Evolutionary conservation across 2,329 filamentous ascomycete species (phyloP).

Genomic region (Leptographium procerum): DNA sequence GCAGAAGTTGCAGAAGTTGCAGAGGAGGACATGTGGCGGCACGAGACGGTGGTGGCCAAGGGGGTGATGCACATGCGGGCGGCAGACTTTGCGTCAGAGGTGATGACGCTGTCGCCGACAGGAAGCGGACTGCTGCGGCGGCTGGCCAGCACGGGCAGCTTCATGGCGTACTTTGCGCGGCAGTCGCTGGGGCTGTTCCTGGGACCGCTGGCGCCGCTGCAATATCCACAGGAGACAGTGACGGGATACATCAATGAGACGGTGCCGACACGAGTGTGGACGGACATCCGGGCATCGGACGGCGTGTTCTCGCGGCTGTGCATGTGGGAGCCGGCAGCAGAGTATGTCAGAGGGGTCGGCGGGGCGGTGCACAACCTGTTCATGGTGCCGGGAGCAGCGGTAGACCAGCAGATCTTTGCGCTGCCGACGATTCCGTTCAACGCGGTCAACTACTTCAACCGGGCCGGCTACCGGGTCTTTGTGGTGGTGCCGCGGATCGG

Average conservation of each 20-base stretch:
- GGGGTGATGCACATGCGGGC: conserved; percentile 47
- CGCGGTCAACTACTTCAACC: conserved; percentile 50
- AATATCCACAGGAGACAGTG: conserved; percentile 38
- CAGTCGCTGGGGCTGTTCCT: conserved; percentile 42
- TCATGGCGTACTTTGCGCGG: conserved; percentile 44
- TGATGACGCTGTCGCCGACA: conserved; percentile 40
- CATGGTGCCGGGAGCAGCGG: conserved; percentile 50
- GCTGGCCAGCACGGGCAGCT: conserved; percentile 32
- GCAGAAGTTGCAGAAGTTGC: conserved; percentile 11
- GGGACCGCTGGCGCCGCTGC: conserved; percentile 41
- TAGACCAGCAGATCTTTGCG: conserved; percentile 52
- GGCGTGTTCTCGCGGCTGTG: conserved; percentile 40
- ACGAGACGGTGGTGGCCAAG: conserved; percentile 38
- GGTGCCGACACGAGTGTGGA: conserved; percentile 27
- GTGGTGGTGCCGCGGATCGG: conserved; percentile 48
- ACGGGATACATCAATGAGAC: conserved; percentile 43
- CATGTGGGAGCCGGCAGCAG: conserved; percentile 45
- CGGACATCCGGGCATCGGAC: conserved; percentile 38
- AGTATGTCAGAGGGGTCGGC: conserved; percentile 17
- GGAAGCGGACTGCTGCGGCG: conserved; percentile 34
- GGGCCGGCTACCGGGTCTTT: conserved; percentile 49
- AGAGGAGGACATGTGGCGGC: conserved; percentile 27
- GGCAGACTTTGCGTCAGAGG: conserved; percentile 41
- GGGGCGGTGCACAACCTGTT: conserved; percentile 38
- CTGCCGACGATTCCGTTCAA: conserved; percentile 53